Evolutionary conservation across 1,139 yeast genomes (phyloP).

Genomic region (Pichia cactophila): DNA sequence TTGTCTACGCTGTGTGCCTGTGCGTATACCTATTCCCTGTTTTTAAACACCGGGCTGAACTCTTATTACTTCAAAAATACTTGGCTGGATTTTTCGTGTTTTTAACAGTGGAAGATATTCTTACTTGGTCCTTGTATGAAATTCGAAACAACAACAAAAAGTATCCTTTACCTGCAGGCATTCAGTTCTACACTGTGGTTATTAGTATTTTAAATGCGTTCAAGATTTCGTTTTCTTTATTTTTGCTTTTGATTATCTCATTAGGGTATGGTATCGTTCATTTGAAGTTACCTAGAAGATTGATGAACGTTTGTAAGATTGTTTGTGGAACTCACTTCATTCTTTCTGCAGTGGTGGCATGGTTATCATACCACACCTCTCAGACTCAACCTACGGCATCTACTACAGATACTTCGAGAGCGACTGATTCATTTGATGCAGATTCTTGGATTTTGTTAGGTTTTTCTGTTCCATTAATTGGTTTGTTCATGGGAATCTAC

Average conservation of each 20-base stretch:
- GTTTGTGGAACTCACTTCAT: slow-evolving; percentile 68
- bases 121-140: slow-evolving; percentile 90
- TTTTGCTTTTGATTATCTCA: slow-evolving; percentile 74
- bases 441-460: slow-evolving; percentile 36
- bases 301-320: slow-evolving; percentile 75
- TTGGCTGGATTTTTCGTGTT: slow-evolving; percentile 79
- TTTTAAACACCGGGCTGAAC: slow-evolving; percentile 78
- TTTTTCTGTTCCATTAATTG: slow-evolving; percentile 61
- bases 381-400: slow-evolving; percentile 28
- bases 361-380: slow-evolving; percentile 51
- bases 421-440: slow-evolving; percentile 25
- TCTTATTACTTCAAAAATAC: slow-evolving; percentile 85
- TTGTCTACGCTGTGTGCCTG: slow-evolving; percentile 74
- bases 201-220: slow-evolving; percentile 73
- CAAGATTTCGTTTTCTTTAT: slow-evolving; percentile 83
- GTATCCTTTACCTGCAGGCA: slow-evolving; percentile 45
- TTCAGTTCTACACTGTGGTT: slow-evolving; percentile 67
- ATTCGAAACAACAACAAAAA: slow-evolving; percentile 57
- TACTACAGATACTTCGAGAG: slow-evolving; percentile 26
- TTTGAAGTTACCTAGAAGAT: slow-evolving; percentile 67
- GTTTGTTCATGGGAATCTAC: slow-evolving; percentile 68
- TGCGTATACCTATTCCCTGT: slow-evolving; percentile 81
- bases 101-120: slow-evolving; percentile 75
- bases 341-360: slow-evolving; percentile 58
- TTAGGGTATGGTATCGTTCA: slow-evolving; percentile 92